phyloP scores from a whole-genome alignment of 1,139 yeast species.

The Candida sp. region DNA sequence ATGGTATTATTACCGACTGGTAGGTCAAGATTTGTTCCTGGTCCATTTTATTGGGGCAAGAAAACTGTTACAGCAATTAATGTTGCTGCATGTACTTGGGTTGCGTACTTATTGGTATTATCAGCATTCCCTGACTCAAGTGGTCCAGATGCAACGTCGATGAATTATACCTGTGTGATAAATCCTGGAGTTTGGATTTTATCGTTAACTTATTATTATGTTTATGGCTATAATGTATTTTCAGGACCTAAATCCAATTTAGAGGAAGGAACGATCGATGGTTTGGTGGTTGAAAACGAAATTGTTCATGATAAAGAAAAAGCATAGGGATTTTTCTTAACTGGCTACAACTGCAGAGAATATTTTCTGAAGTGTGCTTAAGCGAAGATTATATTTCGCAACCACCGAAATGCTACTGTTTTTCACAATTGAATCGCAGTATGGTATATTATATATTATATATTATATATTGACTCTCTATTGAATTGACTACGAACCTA shows the following conservation, averaged over 20 bases:
- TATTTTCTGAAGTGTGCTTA: no score
- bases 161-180: constrained; percentile 63
- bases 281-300: background rate
- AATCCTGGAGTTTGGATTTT: constrained; percentile 39
- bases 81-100: constrained; percentile 31
- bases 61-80: constrained; percentile 40
- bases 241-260: constrained; percentile 33
- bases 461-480: no score
- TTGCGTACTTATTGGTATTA: constrained; percentile 39
- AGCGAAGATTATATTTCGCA: no score
- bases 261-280: constrained; percentile 10
- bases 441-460: no score
- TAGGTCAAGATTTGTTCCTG: constrained; percentile 50
- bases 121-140: constrained; percentile 44
- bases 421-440: no score
- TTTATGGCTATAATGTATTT: constrained; percentile 41
- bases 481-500: no score
- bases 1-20: constrained; percentile 42
- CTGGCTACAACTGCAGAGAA: no score
- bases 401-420: no score
- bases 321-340: no score
- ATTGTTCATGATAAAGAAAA: no score
- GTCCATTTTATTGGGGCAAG: constrained; percentile 55
- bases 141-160: constrained; percentile 33
- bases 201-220: constrained; percentile 40